Evolutionary conservation across 2,329 filamentous ascomycete species (phyloP), one percentile per base, ranked within the genome.

Genomic region (Fusarium temperatum): DNA sequence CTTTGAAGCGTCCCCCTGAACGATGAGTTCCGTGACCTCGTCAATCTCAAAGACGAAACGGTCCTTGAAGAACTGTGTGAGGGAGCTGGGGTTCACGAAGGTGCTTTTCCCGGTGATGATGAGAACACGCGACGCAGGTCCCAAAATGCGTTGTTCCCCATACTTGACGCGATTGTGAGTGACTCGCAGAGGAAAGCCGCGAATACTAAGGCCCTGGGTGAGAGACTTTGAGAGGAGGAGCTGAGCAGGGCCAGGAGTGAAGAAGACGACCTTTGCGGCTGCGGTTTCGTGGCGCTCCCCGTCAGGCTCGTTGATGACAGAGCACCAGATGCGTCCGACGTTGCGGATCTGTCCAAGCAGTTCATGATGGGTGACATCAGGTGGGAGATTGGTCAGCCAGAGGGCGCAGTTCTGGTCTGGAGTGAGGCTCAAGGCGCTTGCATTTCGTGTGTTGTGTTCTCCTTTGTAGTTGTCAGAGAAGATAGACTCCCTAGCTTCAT

Each of bases 211-310:
- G 6, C 83, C 82, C 22, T 68, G 59, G 7, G 70, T 74, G 58
- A 73, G 68, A 1, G 79, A 75, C 30, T 67, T 54, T 20, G 69
- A 59, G 3, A 82, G 73, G 3, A 83, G 76, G 8, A 57, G 62
- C 59, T 83, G 81, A 0, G 86, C 86, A 0, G 83, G 81, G 0
- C 44, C 39, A 5, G 84, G 80, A 14, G 81, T 81, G 72, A 87
- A 88, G 73, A 88, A 88, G 36, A 87, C 83, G 18, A 88, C 71
- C 76, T 88, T 88, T 24, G 85, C 85, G 0, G 86, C 86, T n/a
- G 83, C 83, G 1, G 81, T 78, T 53, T 81, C 79, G 57, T 84
- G 81, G 6, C 73, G 71, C 6, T 76, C 54, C 22, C 78, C 79
- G 66, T 85, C 82, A 0, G 87, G 86, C 4, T 79, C 77, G 80